These are phyloP conservation scores for Oryza punctata DNA, from an alignment of 176 grass and related monocot genomes.

Conservation along the genomic window DNA sequence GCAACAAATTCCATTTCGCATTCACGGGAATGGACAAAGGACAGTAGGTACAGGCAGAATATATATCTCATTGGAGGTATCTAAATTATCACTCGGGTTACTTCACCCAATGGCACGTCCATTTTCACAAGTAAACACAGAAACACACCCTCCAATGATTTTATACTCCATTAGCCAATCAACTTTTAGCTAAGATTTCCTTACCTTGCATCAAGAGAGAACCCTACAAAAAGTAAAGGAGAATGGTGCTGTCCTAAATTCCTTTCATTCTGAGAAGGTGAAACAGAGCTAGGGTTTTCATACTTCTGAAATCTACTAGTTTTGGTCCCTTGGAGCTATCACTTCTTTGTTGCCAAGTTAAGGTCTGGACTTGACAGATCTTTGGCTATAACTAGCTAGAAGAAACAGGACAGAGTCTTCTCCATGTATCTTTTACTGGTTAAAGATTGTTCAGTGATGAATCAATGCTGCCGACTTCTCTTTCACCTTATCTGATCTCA, in stretches of 20 bases:
- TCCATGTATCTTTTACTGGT: conserved; percentile 16
- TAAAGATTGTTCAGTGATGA: conserved; percentile 35
- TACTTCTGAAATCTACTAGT: background rate
- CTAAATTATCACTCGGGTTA: conserved; percentile 11
- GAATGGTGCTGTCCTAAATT: background rate
- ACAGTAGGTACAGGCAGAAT: conserved; percentile 34
- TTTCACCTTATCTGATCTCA: background rate
- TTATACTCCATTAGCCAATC: conserved; percentile 24
- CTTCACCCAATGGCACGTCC: conserved; percentile 30
- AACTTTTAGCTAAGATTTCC: background rate
- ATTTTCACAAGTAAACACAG: conserved; percentile 43
- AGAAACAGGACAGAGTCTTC: background rate
- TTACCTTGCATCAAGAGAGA: conserved; percentile 24
- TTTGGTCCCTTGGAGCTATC: conserved; percentile 25
- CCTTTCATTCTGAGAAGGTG: conserved; percentile 24
- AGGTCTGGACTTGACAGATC: conserved; percentile 5
- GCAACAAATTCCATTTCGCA: conserved; percentile 25
- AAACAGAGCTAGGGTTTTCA: background rate
- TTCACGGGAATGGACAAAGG: conserved; percentile 22
- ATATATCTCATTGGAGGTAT: conserved; percentile 3
- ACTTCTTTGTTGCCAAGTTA: conserved; percentile 34
- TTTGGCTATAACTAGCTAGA: conserved; percentile 18
- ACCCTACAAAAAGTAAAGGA: background rate
- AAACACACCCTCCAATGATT: conserved; percentile 21
- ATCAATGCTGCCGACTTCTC: background rate